These are phyloP conservation scores for Carex pumila DNA, from an alignment of 176 grass and related monocot genomes.

Conservation along the genomic window DNA sequence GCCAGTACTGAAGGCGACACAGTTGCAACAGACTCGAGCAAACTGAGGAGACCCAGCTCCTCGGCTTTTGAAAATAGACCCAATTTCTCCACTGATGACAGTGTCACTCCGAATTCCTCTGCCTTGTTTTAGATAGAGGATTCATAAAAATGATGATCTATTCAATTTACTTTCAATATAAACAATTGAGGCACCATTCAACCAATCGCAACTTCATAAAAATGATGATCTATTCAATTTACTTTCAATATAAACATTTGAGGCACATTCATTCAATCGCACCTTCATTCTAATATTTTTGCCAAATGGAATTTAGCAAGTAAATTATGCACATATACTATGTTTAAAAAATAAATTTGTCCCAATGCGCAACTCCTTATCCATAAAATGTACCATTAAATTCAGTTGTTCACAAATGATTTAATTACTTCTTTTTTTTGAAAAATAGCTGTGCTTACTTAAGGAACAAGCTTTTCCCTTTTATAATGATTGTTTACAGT, in stretches of 20 bases:
- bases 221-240: not conserved
- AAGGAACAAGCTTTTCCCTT: not conserved
- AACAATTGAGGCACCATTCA: not conserved
- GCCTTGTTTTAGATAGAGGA: slow-evolving; percentile 33
- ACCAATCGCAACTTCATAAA: not conserved
- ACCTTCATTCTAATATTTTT: not conserved
- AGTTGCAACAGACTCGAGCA: slow-evolving; percentile 57
- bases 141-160: not conserved
- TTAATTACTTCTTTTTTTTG: too few relatives aligned
- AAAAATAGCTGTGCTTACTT: not conserved
- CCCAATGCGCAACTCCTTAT: not conserved
- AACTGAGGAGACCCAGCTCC: slow-evolving; percentile 91
- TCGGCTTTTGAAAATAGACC: slow-evolving; percentile 80
- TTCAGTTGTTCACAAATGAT: not conserved
- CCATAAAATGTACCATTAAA: not conserved
- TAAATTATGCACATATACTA: not conserved
- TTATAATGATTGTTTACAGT: not conserved
- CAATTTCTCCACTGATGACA: slow-evolving; percentile 70
- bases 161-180: not conserved
- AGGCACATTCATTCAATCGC: not conserved
- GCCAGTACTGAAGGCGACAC: slow-evolving; percentile 67
- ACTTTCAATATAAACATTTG: not conserved
- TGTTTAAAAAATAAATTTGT: not conserved
- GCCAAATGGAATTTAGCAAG: not conserved
- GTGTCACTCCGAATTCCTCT: slow-evolving; percentile 73